Evolutionary conservation across 2,329 filamentous ascomycete species (phyloP).

Genomic region (Dactylellina sp.): DNA sequence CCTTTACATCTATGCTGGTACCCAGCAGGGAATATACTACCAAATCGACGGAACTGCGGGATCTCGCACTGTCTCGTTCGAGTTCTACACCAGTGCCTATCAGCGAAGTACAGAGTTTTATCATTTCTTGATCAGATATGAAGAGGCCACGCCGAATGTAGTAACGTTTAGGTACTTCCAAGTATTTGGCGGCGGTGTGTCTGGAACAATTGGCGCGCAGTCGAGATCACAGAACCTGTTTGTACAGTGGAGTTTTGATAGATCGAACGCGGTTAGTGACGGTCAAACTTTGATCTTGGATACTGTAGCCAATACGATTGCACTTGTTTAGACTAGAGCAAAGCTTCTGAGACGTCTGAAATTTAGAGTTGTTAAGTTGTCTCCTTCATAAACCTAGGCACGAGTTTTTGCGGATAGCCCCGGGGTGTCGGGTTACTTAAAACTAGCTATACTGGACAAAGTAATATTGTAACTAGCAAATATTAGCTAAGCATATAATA

Average conservation of each 20-base stretch:
- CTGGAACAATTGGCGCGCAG: conserved; percentile 51
- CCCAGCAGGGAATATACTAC: conserved; percentile 53
- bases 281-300: conserved; percentile 39
- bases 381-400: too few relatives aligned
- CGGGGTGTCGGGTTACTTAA: too few relatives aligned
- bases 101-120: conserved; percentile 39
- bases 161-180: conserved; percentile 47
- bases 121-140: conserved; percentile 51
- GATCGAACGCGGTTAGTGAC: conserved; percentile 18
- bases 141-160: conserved; percentile 37
- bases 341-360: too few relatives aligned
- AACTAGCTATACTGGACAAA: too few relatives aligned
- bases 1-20: conserved; percentile 47
- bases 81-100: conserved; percentile 52
- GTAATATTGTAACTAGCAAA: too few relatives aligned
- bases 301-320: conserved; percentile 41
- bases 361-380: too few relatives aligned
- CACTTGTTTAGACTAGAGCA: conserved; percentile 10
- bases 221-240: conserved; percentile 39
- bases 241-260: conserved; percentile 48
- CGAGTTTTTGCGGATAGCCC: too few relatives aligned
- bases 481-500: too few relatives aligned
- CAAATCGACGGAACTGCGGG: conserved; percentile 33
- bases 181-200: conserved; percentile 31
- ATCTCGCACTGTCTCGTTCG: conserved; percentile 29